A percentile compares a stretch with the other conserved stretches of the same genome.
Evolutionary conservation across 202 grass and related monocot genomes (phyloP).

Genomic region (Digitaria exilis): DNA sequence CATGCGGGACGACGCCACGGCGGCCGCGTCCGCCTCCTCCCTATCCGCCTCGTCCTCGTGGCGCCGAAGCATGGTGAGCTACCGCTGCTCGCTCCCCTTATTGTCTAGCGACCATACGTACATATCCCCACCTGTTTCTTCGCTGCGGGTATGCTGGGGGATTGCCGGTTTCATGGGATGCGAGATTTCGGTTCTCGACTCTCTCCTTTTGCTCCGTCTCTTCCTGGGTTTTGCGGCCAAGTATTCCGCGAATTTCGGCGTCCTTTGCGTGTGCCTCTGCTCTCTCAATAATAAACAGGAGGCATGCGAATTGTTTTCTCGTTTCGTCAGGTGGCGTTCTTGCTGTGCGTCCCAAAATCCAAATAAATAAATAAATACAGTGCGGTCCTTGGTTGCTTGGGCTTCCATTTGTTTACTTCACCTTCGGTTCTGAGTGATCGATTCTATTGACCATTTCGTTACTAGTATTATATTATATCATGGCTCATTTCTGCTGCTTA

Average conservation of each 20-base stretch:
- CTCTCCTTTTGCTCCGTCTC: background rate
- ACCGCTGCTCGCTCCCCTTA: background rate
- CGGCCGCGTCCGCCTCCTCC: constrained; percentile 17
- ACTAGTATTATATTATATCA: background rate
- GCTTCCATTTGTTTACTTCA: background rate
- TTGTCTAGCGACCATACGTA: background rate
- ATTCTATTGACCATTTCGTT: background rate
- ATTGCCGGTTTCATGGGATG: background rate
- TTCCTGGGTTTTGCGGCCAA: background rate
- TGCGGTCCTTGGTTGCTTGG: background rate
- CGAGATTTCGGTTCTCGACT: background rate
- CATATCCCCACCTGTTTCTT: background rate
- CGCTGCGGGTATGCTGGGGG: background rate
- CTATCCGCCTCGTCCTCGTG: constrained; percentile 29
- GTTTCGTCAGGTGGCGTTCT: constrained; percentile 3
- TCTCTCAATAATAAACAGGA: background rate
- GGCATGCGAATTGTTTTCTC: background rate
- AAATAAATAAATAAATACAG: background rate
- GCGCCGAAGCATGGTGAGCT: constrained; percentile 49
- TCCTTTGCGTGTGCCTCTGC: constrained; percentile 4
- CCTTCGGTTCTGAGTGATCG: background rate
- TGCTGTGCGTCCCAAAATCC: background rate
- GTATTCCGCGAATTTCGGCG: background rate
- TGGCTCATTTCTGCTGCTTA: background rate
- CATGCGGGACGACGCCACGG: constrained; percentile 56